Evolutionary conservation across 768 basidiomycete genomes (phyloP), one percentile per base, ranked within the genome.

Genomic region (Rickenella mellea): DNA sequence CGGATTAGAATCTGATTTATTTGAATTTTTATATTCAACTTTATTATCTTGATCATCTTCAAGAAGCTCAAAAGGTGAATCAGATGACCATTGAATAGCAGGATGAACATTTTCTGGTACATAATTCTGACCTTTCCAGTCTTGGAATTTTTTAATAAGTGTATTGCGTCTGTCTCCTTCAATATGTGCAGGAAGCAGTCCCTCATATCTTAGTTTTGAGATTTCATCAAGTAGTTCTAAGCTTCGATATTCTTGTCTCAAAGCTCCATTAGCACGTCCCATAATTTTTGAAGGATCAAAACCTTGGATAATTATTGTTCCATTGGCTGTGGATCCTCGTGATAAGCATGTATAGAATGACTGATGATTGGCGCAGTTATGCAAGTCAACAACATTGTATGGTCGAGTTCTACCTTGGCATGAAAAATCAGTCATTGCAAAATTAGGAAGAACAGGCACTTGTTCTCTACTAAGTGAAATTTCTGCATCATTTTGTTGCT

Each of bases 381-480:
- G 9, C 0, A 55, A 21, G 40, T 57, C 43, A 5, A 47, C 42
- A 3, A 43, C 32, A 44, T 57, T 57, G 15, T 28, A 15, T 2
- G n/a, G 32, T 14, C 52, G 24, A 6, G 50, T 57, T 6, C 48
- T n/a, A 1, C 53, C 55, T 44, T 56, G 55, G 17, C 38, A 50
- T 14, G 27, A 33, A 41, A 42, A 56, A 37, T 57, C 52, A 12
- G 54, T 50, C 48, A 55, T 53, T 5, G 48, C 48, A 40, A 57
- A 57, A 33, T 53, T 51, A 1, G 48, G 55, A 0, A 55, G 27
- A 1, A 50, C 33, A 8, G 15, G 44, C 1, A 51, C 42, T 26
- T 57, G 54, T 4, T 29, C 6, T n/a, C 55, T 24, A 1, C 12
- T 15, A 12, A 54, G 25, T 2, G 15, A 11, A 1, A 45, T 8